Base-by-base conservation (phyloP, 257 asterid genomes). In the Rhazya stricta region DNA sequence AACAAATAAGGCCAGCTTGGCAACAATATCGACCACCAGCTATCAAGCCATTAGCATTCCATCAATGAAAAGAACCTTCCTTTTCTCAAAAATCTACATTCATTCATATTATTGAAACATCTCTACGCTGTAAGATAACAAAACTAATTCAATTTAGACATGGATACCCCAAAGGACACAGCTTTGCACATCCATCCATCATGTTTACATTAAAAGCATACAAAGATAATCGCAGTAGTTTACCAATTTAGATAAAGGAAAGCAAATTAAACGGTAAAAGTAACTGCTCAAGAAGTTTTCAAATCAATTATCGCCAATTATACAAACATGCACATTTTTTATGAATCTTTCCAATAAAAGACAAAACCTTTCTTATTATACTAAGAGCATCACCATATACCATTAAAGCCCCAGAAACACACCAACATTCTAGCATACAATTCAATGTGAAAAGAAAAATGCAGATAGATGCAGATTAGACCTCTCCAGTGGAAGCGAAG, bases 401-500 rank as follows among this genome's bases (percentile, higher is more conserved):
- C 36, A 48, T 29, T 4, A 53, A 34, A 45, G 56, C 2, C 32
- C 56, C 41, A 51, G 5, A 4, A 46, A 12, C 39, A 13, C 36
- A 67, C 5, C 12, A 43, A 69, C 23, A 48, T 12, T 12, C 25
- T 25, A 16, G 42, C 0, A 45, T 2, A 29, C 2, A 29, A 41
- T n/a, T 27, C 19, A 68, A 36, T 1, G 50, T 23, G 25, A 42
- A 27, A 21, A 19, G 9, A 11, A 39, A 30, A 58, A 41, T 67
- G 21, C 48, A 27, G 30, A 41, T 61, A 34, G 30, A 50, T 6
- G 29, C 0, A 76, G 34, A 58, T 37, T 43, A 69, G 81, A 93
- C 97, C 97, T 89, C 97, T 60, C 94, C 91, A 30, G 94, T 88
- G 34, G 97, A 79, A 83, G 93, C 96, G 37, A 94, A 94, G 91